Evolutionary conservation across 2,329 filamentous ascomycete species (phyloP).

Genomic region (Orbilia oligospora): DNA sequence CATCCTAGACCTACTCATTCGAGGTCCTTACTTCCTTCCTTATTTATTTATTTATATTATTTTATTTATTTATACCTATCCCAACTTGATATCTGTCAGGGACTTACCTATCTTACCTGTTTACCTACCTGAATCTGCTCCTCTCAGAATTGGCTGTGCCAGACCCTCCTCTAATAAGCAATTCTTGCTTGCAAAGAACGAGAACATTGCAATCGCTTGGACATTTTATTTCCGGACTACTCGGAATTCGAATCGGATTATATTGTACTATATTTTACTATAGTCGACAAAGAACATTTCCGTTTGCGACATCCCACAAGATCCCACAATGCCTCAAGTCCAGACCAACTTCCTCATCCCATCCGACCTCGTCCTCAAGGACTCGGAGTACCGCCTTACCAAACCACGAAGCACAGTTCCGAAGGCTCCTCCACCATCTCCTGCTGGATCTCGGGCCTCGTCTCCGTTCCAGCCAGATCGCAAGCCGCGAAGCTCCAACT

Average conservation of each 20-base stretch:
- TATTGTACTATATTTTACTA: no score
- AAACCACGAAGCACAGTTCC: slow-evolving; percentile 55
- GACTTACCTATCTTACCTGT: no score
- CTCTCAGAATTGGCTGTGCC: background rate
- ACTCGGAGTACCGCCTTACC: slow-evolving; percentile 59
- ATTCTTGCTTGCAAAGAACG: slow-evolving; percentile 5
- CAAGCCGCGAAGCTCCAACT: slow-evolving; percentile 54
- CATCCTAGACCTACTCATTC: no score
- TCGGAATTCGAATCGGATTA: slow-evolving; percentile 6
- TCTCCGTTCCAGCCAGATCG: slow-evolving; percentile 59
- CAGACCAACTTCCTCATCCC: slow-evolving; percentile 60
- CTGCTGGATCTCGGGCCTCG: slow-evolving; percentile 59
- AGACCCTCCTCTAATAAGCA: background rate
- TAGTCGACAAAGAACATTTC: no score
- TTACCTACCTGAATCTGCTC: no score
- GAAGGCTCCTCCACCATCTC: slow-evolving; percentile 58
- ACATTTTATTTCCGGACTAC: background rate
- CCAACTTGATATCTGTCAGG: background rate
- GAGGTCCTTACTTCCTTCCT: no score
- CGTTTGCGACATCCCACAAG: slow-evolving; percentile 43
- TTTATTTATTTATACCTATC: no score
- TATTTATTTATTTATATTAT: no score
- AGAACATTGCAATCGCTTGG: background rate
- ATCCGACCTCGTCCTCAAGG: slow-evolving; percentile 61
- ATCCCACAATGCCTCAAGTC: slow-evolving; percentile 59